These are phyloP conservation scores for Melaleuca quinquenervia DNA, from an alignment of 345 rosid genomes.

Conservation along the genomic window DNA sequence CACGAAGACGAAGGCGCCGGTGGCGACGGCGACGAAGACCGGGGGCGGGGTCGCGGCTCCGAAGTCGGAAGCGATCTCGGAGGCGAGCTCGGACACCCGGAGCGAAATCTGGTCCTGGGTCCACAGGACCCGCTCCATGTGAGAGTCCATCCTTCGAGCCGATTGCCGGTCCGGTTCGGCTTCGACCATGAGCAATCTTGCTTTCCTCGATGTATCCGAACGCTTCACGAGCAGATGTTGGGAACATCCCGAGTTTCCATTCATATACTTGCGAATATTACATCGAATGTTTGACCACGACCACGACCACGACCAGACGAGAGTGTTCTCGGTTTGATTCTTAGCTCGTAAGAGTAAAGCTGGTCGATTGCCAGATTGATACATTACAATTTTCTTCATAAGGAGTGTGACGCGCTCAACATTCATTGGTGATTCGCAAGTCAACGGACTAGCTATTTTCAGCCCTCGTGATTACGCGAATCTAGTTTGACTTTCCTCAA, in stretches of 20 bases:
- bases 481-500: neutral
- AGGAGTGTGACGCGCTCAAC: neutral
- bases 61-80: constrained; percentile 43
- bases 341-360: neutral
- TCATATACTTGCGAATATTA: neutral
- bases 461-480: neutral
- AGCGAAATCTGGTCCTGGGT: constrained; percentile 34
- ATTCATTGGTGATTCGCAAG: too few relatives aligned
- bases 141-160: constrained; percentile 25
- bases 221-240: too few relatives aligned
- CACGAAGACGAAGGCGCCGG: constrained; percentile 73
- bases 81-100: constrained; percentile 52
- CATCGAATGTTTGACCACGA: too few relatives aligned
- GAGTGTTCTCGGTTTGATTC: neutral
- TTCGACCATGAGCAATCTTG: neutral
- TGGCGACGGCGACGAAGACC: constrained; percentile 75
- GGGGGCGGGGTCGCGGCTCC: constrained; percentile 28
- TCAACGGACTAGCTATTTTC: too few relatives aligned
- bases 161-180: neutral
- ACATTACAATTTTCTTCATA: neutral
- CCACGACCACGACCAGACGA: too few relatives aligned
- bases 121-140: constrained; percentile 58
- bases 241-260: neutral
- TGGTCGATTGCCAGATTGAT: neutral
- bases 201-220: neutral